phyloP scores from a whole-genome alignment of 495 filamentous ascomycete species.

The Platismatia glauca region DNA sequence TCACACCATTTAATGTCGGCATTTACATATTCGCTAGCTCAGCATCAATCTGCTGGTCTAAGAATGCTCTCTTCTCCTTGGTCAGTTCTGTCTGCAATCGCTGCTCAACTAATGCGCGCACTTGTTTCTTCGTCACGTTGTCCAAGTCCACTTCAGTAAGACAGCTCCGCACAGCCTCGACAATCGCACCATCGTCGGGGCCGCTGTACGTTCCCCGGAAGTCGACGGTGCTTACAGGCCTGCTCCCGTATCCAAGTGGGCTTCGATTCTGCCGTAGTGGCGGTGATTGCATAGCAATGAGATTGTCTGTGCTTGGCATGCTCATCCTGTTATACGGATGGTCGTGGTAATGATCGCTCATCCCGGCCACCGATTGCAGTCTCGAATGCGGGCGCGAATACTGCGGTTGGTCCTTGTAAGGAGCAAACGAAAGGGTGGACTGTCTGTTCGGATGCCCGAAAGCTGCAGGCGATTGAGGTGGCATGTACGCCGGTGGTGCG shows the following conservation, averaged over 20 bases:
- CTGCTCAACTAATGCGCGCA: slow-evolving; percentile 83
- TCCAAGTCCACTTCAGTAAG: slow-evolving; percentile 89
- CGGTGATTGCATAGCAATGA: slow-evolving; percentile 41
- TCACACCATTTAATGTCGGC: background rate
- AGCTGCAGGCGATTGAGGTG: slow-evolving; percentile 67
- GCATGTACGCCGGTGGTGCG: slow-evolving; percentile 53
- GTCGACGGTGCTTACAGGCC: slow-evolving; percentile 64
- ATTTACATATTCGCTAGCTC: slow-evolving; percentile 88
- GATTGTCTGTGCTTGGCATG: slow-evolving; percentile 53
- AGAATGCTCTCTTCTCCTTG: slow-evolving; percentile 72
- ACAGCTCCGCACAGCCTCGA: slow-evolving; percentile 72
- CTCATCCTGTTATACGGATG: slow-evolving; percentile 41
- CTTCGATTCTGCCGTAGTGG: slow-evolving; percentile 42
- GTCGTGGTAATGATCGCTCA: slow-evolving; percentile 49
- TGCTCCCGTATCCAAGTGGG: slow-evolving; percentile 42
- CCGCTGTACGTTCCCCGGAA: slow-evolving; percentile 60
- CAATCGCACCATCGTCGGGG: slow-evolving; percentile 62
- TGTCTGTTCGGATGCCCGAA: slow-evolving; percentile 51
- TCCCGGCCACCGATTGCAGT: slow-evolving; percentile 53
- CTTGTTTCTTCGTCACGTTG: slow-evolving; percentile 96
- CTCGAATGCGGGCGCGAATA: slow-evolving; percentile 38
- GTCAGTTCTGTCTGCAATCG: slow-evolving; percentile 76
- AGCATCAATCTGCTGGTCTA: slow-evolving; percentile 85
- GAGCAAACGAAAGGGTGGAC: slow-evolving; percentile 49
- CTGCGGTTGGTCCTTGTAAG: slow-evolving; percentile 43